A percentile compares a stretch with the other conserved stretches of the same genome.
These are phyloP conservation scores for sunflower (Helianthus annuus) DNA, from an alignment of 129 eudicot genomes.

Conservation along the genomic window DNA sequence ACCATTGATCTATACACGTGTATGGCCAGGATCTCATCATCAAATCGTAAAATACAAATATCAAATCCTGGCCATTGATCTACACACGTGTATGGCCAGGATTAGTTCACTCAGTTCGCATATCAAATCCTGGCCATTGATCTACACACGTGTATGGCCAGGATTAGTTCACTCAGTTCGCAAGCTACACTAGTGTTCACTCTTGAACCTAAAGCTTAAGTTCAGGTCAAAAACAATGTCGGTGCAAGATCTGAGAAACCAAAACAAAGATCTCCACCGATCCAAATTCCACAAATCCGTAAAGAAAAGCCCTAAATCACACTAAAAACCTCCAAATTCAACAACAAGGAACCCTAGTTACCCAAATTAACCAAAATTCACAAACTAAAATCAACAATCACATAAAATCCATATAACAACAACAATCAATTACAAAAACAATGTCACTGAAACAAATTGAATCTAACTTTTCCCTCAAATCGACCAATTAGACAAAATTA, in stretches of 20 bases:
- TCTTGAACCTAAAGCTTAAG: no score
- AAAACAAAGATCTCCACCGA: conserved; percentile 4
- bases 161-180: no score
- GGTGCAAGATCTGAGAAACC: conserved; percentile 25
- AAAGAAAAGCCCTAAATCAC: conserved; percentile 14
- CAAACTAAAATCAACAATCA: conserved; percentile 20
- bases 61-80: no score
- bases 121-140: no score
- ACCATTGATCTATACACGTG: no score
- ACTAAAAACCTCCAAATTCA: neutral
- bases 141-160: no score
- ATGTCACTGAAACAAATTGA: neutral
- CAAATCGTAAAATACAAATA: no score
- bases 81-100: no score
- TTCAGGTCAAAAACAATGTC: neutral
- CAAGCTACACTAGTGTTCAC: no score
- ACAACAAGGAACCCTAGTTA: conserved; percentile 22
- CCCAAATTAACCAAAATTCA: conserved; percentile 20
- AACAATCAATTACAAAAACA: conserved; percentile 20
- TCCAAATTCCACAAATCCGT: conserved; percentile 12
- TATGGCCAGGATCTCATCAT: no score
- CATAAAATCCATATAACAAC: conserved; percentile 7
- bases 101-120: no score
- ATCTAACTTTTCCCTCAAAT: neutral
- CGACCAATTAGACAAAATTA: conserved; percentile 13